Evolutionary conservation across 208 protist genomes (phyloP).

Genomic region (Acanthamoeba culbertsoni): DNA sequence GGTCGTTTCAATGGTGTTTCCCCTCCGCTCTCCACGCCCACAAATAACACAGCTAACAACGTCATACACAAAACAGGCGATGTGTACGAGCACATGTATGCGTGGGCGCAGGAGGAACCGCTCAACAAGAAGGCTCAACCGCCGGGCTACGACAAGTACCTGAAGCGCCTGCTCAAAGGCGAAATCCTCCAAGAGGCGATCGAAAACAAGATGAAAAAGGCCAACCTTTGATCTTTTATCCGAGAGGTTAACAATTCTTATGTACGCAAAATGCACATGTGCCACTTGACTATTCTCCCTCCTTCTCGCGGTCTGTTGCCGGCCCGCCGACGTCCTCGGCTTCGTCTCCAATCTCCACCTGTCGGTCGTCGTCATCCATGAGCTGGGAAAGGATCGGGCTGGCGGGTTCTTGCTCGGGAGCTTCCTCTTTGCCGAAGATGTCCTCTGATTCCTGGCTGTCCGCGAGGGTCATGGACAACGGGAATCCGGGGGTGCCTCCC

Average conservation of each 20-base stretch:
- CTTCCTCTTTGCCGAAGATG: not conserved
- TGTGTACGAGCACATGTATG: slow-evolving; percentile 68
- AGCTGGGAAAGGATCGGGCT: not conserved
- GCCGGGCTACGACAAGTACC: slow-evolving; percentile 24
- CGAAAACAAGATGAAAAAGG: not conserved
- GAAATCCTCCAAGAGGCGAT: not conserved
- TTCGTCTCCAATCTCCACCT: not conserved
- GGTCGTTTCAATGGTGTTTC: slow-evolving; percentile 44
- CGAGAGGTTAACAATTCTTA: no score
- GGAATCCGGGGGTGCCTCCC: not conserved
- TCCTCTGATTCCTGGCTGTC: not conserved
- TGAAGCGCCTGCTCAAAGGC: slow-evolving; percentile 43
- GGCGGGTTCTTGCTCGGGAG: not conserved
- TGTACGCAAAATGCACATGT: no score
- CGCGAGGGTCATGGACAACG: not conserved
- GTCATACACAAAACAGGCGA: no score
- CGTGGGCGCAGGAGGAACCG: slow-evolving; percentile 61
- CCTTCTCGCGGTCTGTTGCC: no score
- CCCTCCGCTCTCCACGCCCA: not conserved
- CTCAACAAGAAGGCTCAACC: slow-evolving; percentile 60
- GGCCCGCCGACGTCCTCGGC: no score
- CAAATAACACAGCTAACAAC: no score
- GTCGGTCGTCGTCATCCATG: not conserved
- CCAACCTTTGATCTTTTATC: not conserved
- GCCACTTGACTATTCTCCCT: no score